phyloP scores from a whole-genome alignment of 805 yeast genomes.

The Wickerhamia fluorescens region DNA sequence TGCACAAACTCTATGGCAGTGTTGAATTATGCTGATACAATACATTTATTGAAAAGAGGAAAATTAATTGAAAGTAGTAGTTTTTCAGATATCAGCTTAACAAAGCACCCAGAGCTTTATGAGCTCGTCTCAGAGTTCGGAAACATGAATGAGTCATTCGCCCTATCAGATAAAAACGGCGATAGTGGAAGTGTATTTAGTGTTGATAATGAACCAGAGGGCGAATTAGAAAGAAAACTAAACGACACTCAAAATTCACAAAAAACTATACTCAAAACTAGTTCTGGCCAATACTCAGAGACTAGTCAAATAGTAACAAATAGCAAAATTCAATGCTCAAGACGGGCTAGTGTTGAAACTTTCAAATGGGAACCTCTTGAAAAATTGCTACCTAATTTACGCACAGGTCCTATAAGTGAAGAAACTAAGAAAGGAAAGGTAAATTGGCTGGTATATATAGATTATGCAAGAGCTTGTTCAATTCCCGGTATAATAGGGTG shows the following conservation, averaged over 20 bases:
- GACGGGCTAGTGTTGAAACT: constrained; percentile 46
- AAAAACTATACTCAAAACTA: not conserved
- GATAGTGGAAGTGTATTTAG: not conserved
- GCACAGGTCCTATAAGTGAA: constrained; percentile 32
- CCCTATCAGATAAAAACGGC: constrained; percentile 3
- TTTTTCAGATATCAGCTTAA: constrained; percentile 9
- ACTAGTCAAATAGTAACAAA: not conserved
- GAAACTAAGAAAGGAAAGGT: constrained; percentile 13
- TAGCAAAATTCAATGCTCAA: constrained; percentile 1
- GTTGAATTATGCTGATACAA: constrained; percentile 15
- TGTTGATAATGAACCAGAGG: not conserved
- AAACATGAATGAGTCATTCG: constrained; percentile 3
- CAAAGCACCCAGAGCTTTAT: constrained; percentile 19
- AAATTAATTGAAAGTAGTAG: constrained; percentile 12
- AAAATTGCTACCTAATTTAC: constrained; percentile 21
- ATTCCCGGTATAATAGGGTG: constrained; percentile 39
- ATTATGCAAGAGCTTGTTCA: constrained; percentile 26
- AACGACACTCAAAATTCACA: not conserved
- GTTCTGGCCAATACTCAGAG: not conserved
- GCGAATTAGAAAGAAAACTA: too few species aligned
- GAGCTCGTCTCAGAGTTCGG: constrained; percentile 35
- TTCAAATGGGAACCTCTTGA: constrained; percentile 37
- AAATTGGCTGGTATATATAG: constrained; percentile 17
- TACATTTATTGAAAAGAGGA: constrained; percentile 15
- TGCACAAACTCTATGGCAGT: constrained; percentile 22